Base-by-base conservation (phyloP, 805 yeast species). In the Saccharomycopsis guyanensis region DNA sequence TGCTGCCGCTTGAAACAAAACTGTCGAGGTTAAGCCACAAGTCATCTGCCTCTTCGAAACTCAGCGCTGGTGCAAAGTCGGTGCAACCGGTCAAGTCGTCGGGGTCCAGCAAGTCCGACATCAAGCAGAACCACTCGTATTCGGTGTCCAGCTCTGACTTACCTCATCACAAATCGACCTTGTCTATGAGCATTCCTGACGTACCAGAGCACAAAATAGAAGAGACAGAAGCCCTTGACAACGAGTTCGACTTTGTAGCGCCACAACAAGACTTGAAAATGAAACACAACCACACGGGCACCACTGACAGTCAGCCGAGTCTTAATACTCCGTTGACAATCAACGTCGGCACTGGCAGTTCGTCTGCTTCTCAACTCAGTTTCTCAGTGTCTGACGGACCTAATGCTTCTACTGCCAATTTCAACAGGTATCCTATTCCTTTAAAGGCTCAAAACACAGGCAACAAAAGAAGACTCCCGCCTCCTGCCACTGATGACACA, bases 111-210 rank as follows among this genome's bases (percentile, higher is more conserved):
- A 39, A 39, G 42, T 23, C 22, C n/a, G n/a, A n/a, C n/a, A n/a
- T n/a, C n/a, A n/a, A n/a, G n/a, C n/a, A n/a, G n/a, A n/a, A n/a
- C n/a, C 12, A 27, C n/a, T 23, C 10, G 29, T 18, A 22, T 12
- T 7, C 15, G 13, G n/a, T 39, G 20, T 13, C 24, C 4, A 18
- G 18, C 3, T 5, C 42, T 3, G 42, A 39, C 10, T 39, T 39
- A 6, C 24, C 42, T 23, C 42, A 27, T 39, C n/a, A 16, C 13
- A 18, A 16, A 15, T 39, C 42, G 16, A 27, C 24, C 6, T 27
- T 39, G 24, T 39, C 42, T 5, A 24, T 39, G 31, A 39, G 42
- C 29, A 39, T 39, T 7, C 42, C 42, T 7, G 33, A 39, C 8
- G 42, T 39, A 12, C 42, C 42, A 3, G 42, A 39, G 29, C 24